Evolutionary conservation across 495 filamentous ascomycete genomes (phyloP).

Genomic region (Mycothermus thermophilus): DNA sequence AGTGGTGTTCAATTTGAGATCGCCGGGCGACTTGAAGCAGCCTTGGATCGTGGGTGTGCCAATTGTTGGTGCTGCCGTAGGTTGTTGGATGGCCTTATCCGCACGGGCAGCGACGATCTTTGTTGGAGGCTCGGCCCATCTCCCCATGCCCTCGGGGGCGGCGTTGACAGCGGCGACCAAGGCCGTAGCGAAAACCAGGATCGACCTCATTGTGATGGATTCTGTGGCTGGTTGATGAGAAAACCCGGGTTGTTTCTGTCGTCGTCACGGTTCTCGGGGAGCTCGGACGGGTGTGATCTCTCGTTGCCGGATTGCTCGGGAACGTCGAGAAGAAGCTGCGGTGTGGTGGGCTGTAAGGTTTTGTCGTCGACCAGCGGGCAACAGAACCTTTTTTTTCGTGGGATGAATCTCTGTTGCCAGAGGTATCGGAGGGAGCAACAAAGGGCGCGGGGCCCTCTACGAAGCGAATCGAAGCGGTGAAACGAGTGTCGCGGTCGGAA

Average conservation of each 20-base stretch:
- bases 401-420: conserved; percentile 4
- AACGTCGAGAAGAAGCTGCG: too few species aligned
- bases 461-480: conserved; percentile 11
- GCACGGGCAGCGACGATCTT: not conserved
- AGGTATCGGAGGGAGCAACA: conserved; percentile 1
- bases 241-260: not conserved
- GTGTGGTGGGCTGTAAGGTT: not conserved
- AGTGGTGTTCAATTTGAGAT: not conserved
- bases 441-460: not conserved
- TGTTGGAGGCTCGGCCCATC: not conserved
- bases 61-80: conserved; percentile 1
- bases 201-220: conserved; percentile 17
- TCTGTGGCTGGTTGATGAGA: not conserved
- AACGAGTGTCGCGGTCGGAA: conserved; percentile 15
- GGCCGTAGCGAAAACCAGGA: conserved; percentile 7
- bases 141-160: too few species aligned
- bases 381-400: conserved; percentile 14
- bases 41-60: conserved; percentile 11
- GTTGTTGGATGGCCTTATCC: conserved; percentile 3
- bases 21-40: conserved; percentile 19
- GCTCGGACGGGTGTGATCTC: too few species aligned
- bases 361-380: conserved; percentile 7
- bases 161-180: conserved; percentile 9
- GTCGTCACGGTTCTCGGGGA: not conserved
- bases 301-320: conserved; percentile 3